phyloP scores from a whole-genome alignment of 1,139 yeast genomes.

The Saccharomyces uvarum region DNA sequence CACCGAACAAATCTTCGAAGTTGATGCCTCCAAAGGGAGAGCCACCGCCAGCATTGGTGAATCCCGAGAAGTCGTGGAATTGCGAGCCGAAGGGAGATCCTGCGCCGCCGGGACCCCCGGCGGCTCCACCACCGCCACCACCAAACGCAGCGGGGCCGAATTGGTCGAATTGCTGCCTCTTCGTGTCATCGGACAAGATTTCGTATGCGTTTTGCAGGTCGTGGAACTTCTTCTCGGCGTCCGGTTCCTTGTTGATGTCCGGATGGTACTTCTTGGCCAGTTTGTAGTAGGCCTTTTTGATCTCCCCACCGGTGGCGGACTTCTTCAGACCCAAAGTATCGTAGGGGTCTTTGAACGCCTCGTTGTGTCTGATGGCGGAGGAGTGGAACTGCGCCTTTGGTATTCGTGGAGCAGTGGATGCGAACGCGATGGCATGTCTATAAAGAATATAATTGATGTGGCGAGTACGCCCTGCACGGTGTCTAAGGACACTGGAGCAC shows the following conservation, averaged over 20 bases:
- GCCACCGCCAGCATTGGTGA: constrained; percentile 34
- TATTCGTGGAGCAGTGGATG: neutral
- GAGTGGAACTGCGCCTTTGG: constrained; percentile 1
- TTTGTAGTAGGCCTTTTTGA: constrained; percentile 89
- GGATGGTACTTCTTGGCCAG: constrained; percentile 94
- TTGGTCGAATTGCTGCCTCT: constrained; percentile 85
- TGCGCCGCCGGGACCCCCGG: constrained; percentile 58
- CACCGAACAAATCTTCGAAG: constrained; percentile 83
- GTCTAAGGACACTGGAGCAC: neutral
- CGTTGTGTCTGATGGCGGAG: neutral
- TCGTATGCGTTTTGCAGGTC: constrained; percentile 93
- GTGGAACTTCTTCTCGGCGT: constrained; percentile 82
- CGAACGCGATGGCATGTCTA: neutral
- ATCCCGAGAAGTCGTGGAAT: constrained; percentile 38
- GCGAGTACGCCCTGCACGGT: neutral
- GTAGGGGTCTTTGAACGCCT: constrained; percentile 63
- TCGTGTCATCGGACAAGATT: constrained; percentile 75
- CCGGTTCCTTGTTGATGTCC: constrained; percentile 86
- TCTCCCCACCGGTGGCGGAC: constrained; percentile 68
- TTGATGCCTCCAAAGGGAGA: constrained; percentile 40
- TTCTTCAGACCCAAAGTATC: constrained; percentile 69
- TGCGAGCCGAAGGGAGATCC: constrained; percentile 36
- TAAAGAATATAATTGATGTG: neutral
- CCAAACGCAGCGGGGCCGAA: constrained; percentile 85
- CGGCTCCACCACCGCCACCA: constrained; percentile 32